These are phyloP conservation scores for Davidsoniella eucalypti DNA, from an alignment of 2,329 filamentous ascomycete species.

Conservation along the genomic window DNA sequence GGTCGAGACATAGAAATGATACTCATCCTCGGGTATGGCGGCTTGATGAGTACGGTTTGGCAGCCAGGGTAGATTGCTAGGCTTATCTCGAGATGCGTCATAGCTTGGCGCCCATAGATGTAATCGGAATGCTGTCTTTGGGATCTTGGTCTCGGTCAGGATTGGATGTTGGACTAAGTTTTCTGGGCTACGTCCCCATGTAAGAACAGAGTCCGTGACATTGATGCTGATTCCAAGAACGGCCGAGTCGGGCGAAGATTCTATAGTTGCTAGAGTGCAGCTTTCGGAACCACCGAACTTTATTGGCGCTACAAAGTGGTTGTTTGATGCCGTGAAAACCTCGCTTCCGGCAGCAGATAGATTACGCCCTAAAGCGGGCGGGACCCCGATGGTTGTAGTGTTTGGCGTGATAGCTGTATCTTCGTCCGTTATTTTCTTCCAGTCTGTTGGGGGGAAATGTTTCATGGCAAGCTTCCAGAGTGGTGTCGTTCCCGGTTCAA, in stretches of 20 bases:
- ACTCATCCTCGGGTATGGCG: constrained; percentile 31
- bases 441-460: constrained; percentile 33
- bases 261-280: constrained; percentile 24
- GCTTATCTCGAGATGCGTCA: constrained; percentile 37
- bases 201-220: constrained; percentile 49
- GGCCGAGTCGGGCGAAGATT: constrained; percentile 48
- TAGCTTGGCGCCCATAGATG: constrained; percentile 56
- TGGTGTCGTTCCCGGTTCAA: constrained; percentile 32
- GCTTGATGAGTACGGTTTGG: constrained; percentile 16
- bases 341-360: neutral
- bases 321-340: too few relatives aligned
- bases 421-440: constrained; percentile 13
- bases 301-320: too few relatives aligned
- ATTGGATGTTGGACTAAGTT: constrained; percentile 54
- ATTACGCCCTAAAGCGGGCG: too few relatives aligned
- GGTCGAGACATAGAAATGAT: constrained; percentile 60
- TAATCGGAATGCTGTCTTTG: constrained; percentile 67
- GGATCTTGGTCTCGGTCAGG: constrained; percentile 50
- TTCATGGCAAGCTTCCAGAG: constrained; percentile 42
- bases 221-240: constrained; percentile 45
- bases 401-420: neutral
- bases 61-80: constrained; percentile 30
- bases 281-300: neutral
- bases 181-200: constrained; percentile 57
- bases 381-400: neutral